Conservation (phyloP, 441 rosid species). For the Gossypium davidsonii region DNA sequence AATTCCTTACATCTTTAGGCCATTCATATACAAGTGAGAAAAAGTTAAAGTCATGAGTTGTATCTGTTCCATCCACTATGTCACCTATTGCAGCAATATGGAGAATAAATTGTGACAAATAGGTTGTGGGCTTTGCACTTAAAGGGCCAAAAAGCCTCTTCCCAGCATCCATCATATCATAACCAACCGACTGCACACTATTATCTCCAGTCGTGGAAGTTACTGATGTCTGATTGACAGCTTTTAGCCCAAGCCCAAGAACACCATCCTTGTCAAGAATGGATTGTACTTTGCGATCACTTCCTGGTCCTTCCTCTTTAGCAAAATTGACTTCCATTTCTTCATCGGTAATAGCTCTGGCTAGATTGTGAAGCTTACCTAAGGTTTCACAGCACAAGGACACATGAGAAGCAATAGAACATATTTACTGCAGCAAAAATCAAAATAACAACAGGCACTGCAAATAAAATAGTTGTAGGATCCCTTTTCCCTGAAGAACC, state of each 20-base stretch:
- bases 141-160: slow-evolving; percentile 77
- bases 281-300: slow-evolving; percentile 37
- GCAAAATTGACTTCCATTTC: slow-evolving; percentile 54
- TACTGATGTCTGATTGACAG: slow-evolving; percentile 40
- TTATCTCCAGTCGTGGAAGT: slow-evolving; percentile 45
- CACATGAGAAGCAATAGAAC: slow-evolving; percentile 21
- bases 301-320: slow-evolving; percentile 42
- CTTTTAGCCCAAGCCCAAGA: slow-evolving; percentile 90
- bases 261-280: slow-evolving; percentile 65
- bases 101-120: slow-evolving; percentile 88
- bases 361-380: slow-evolving; percentile 97
- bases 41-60: slow-evolving; percentile 98
- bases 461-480: slow-evolving; percentile 6
- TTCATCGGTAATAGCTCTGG: slow-evolving; percentile 94
- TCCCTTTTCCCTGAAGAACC: slow-evolving; percentile 16
- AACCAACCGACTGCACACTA: slow-evolving; percentile 41
- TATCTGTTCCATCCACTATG: slow-evolving; percentile 96
- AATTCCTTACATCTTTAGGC: slow-evolving; percentile 92
- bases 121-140: slow-evolving; percentile 77
- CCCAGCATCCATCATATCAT: slow-evolving; percentile 66
- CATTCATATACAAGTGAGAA: slow-evolving; percentile 93
- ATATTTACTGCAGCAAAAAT: slow-evolving; percentile 6
- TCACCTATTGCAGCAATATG: slow-evolving; percentile 98
- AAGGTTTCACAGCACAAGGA: slow-evolving; percentile 25
- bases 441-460: slow-evolving; percentile 14